These are phyloP conservation scores for Diddensiella santjacobensis DNA, from an alignment of 805 yeast species.

Conservation along the genomic window DNA sequence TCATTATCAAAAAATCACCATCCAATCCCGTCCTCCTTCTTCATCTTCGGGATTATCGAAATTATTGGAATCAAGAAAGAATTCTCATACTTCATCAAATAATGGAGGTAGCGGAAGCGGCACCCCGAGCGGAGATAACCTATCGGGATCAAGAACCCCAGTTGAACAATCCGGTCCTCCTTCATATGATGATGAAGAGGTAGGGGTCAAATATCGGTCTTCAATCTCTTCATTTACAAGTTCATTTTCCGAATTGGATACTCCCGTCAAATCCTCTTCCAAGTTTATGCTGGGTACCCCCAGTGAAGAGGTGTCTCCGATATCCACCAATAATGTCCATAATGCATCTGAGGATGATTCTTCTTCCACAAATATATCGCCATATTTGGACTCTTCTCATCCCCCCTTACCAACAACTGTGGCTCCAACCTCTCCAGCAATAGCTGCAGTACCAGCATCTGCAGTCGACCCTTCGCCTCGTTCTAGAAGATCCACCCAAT, in stretches of 20 bases:
- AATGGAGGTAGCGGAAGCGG: conserved; percentile 6
- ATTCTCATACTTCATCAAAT: neutral
- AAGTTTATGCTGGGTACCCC: conserved; percentile 15
- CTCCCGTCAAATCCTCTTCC: neutral
- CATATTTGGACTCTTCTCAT: too few species aligned
- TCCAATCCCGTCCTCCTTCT: conserved; percentile 13
- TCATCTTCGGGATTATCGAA: conserved; percentile 21
- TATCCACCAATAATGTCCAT: neutral
- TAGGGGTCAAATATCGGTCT: neutral
- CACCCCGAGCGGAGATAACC: neutral
- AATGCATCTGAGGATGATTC: neutral
- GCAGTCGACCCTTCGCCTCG: neutral
- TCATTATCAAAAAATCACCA: conserved; percentile 16
- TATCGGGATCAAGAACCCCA: neutral
- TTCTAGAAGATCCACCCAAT: neutral
- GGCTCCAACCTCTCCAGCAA: too few species aligned
- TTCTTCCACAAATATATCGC: too few species aligned
- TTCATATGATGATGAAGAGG: neutral
- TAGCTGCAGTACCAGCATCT: too few species aligned
- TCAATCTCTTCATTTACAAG: neutral
- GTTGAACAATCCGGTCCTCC: conserved; percentile 2
- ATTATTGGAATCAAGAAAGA: conserved; percentile 15
- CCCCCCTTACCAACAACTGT: too few species aligned
- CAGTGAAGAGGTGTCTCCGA: conserved; percentile 2
- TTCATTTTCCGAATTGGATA: conserved; percentile 1